Evolutionary conservation across 495 filamentous ascomycete species (phyloP).

Genomic region (Daldinia concentrica): DNA sequence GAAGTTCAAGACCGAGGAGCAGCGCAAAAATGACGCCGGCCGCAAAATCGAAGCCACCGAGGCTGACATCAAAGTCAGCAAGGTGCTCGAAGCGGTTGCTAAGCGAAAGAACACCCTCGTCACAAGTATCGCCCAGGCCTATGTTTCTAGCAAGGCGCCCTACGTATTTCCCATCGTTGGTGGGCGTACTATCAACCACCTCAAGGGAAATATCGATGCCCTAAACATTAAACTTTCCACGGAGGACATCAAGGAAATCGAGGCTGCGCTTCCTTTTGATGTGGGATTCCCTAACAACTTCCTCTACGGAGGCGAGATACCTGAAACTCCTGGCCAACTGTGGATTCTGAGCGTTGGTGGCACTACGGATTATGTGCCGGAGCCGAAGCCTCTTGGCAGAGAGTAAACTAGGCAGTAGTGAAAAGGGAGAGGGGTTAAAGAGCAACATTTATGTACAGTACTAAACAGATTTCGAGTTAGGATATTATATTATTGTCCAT

Average conservation of each 20-base stretch:
- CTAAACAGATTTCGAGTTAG: too few relatives aligned
- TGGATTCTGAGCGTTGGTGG: slow-evolving; percentile 55
- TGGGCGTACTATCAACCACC: slow-evolving; percentile 65
- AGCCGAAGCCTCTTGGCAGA: slow-evolving; percentile 43
- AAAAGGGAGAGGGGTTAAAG: too few relatives aligned
- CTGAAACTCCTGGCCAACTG: slow-evolving; percentile 53
- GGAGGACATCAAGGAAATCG: slow-evolving; percentile 73
- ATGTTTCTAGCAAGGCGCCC: slow-evolving; percentile 75
- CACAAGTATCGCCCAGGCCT: slow-evolving; percentile 73
- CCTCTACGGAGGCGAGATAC: slow-evolving; percentile 51
- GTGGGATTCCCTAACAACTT: slow-evolving; percentile 68
- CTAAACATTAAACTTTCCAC: slow-evolving; percentile 61
- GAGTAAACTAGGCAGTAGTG: too few relatives aligned
- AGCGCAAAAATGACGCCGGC: slow-evolving; percentile 20
- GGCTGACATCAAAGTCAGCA: slow-evolving; percentile 61
- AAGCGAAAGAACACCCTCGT: slow-evolving; percentile 60
- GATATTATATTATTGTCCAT: too few relatives aligned
- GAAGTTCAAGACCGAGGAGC: slow-evolving; percentile 65
- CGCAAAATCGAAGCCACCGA: slow-evolving; percentile 39
- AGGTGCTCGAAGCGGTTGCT: slow-evolving; percentile 67
- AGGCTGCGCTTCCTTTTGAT: slow-evolving; percentile 68
- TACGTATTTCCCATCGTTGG: slow-evolving; percentile 83
- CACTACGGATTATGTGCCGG: slow-evolving; percentile 55
- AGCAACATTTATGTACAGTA: too few relatives aligned
- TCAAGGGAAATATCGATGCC: slow-evolving; percentile 75